Evolutionary conservation across 495 filamentous ascomycete species (phyloP).

Genomic region (Aspergillus baeticus): DNA sequence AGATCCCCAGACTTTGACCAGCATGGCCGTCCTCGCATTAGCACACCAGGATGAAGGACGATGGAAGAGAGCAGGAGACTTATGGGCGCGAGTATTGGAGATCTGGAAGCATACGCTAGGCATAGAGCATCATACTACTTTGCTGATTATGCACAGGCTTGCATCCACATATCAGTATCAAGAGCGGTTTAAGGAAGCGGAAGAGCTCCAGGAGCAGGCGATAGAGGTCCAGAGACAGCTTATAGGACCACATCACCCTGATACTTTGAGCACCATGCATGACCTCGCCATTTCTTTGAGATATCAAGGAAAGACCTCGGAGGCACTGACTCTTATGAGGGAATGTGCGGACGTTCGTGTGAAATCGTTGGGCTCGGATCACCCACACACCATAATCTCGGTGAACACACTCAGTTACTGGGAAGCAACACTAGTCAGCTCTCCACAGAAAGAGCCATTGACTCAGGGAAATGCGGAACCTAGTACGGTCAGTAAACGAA

Average conservation of each 20-base stretch:
- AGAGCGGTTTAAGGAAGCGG: not conserved
- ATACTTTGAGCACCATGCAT: not conserved
- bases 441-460: too few relatives aligned
- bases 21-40: too few relatives aligned
- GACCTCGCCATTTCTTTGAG: not conserved
- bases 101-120: not conserved
- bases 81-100: too few relatives aligned
- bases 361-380: not conserved
- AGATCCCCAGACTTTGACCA: too few relatives aligned
- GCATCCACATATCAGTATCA: not conserved
- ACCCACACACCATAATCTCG: not conserved
- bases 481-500: too few relatives aligned
- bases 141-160: not conserved
- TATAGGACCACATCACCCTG: not conserved
- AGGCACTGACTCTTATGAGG: not conserved
- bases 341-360: not conserved
- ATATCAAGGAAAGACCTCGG: not conserved
- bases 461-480: too few relatives aligned
- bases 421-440: too few relatives aligned
- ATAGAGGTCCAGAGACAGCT: not conserved
- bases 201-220: not conserved
- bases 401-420: too few relatives aligned
- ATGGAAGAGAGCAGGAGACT: too few relatives aligned
- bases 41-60: too few relatives aligned
- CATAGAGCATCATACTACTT: slow-evolving; percentile 26